Conservation (phyloP, 2,329 filamentous ascomycete species). For the Beauveria sp. region DNA sequence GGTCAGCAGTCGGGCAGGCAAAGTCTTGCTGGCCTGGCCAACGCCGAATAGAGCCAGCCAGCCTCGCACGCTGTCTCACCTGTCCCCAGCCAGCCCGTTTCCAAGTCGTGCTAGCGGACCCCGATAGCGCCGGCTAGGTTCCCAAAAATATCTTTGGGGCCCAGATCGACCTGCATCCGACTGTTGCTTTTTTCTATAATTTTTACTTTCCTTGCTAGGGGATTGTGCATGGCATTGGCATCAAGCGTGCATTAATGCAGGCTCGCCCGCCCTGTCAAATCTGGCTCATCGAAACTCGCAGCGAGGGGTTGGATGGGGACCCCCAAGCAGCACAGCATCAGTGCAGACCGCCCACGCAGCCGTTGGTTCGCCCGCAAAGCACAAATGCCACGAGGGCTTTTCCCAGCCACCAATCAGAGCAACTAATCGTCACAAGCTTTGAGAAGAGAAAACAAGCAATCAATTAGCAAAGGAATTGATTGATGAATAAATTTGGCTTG, state of each 20-base stretch:
- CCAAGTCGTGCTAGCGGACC: neutral
- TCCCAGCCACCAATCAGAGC: neutral
- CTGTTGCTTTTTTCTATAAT: neutral
- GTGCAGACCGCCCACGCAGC: neutral
- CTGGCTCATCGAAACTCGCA: neutral
- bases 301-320: neutral
- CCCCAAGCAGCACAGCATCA: neutral
- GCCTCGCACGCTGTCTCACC: neutral
- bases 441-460: neutral
- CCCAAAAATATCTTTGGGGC: neutral
- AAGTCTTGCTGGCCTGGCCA: too few species aligned
- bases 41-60: neutral
- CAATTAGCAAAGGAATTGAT: too few species aligned
- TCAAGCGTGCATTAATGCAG: constrained; percentile 3
- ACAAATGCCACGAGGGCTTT: neutral
- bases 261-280: constrained; percentile 6
- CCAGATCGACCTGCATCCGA: constrained; percentile 9
- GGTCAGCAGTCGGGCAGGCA: too few species aligned
- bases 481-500: too few species aligned
- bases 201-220: neutral
- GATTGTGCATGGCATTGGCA: constrained; percentile 2
- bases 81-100: neutral
- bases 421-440: neutral
- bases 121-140: constrained; percentile 4
- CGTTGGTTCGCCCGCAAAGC: neutral